Base-by-base conservation (phyloP, 2,329 filamentous ascomycete genomes). In the Diaporthe velutina region DNA sequence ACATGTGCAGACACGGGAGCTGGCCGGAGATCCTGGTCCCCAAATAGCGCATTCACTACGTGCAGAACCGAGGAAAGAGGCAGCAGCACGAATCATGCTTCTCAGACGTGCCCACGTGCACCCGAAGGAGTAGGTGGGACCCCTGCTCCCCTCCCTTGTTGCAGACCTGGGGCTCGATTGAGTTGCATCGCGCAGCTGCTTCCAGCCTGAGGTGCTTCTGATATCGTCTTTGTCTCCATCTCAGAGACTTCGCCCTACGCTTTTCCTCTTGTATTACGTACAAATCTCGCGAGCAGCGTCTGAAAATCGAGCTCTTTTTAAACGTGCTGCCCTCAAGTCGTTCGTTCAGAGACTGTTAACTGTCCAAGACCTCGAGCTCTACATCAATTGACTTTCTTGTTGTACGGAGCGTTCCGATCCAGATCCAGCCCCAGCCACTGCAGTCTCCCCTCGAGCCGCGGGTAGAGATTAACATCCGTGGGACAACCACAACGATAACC, bases 111-210 rank as follows among this genome's bases (percentile, higher is more conserved):
- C 70, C 70, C 70, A 72, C 70, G 70, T 72, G 70, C 60, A 54
- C 70, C 70, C 57, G 19, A 72, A 64, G 28, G 48, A 72, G 70
- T 72, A 72, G 48, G 70, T 28, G 57, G 57, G 19, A 45, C 70
- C 70, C 70, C 57, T 72, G 70, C 70, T 40, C 64, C 61, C 45
- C 33, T 68, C 64, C 64, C 33, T 54, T 68, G 45, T 28, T 64
- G 57, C 55, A 64, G 57, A 64, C 40, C 70, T 50, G 57, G 40
- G 54, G 57, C 70, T 72, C 57, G n/a, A 45, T 72, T 54, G 45
- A 72, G 57, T 68, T 30, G 64, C 48, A 40, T 68, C 48, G 64
- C n/a, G 64, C 48, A 68, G 64, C 64, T 54, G 45, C n/a, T 52
- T 4, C 48, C 48, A 15, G 45, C 64, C 45, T 68, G 64, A 54